phyloP scores from a whole-genome alignment of 2,329 filamentous ascomycete genomes.

The Hypoxylon sp. region DNA sequence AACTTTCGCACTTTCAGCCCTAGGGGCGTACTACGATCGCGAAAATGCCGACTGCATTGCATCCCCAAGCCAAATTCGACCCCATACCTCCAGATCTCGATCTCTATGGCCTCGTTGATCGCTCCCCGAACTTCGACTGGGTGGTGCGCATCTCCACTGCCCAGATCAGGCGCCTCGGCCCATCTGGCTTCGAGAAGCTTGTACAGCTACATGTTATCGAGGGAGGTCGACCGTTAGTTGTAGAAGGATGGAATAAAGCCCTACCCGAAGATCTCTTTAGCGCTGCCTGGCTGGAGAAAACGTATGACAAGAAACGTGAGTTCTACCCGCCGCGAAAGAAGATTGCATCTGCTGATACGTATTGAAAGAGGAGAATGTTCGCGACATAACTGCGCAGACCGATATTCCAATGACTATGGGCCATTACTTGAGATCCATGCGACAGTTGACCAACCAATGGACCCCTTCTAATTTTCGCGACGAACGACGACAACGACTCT shows the following conservation, averaged over 20 bases:
- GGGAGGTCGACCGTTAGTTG: slow-evolving; percentile 88
- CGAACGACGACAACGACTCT: slow-evolving; percentile 85
- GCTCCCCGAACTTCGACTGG: slow-evolving; percentile 88
- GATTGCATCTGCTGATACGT: slow-evolving; percentile 44
- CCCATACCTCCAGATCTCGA: slow-evolving; percentile 91
- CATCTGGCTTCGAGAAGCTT: slow-evolving; percentile 87
- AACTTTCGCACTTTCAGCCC: background rate
- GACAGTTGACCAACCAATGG: slow-evolving; percentile 86
- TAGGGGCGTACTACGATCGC: slow-evolving; percentile 15
- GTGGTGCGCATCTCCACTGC: slow-evolving; percentile 84
- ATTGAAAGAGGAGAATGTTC: slow-evolving; percentile 80
- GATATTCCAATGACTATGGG: slow-evolving; percentile 88
- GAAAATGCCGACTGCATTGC: slow-evolving; percentile 80
- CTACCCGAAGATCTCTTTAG: slow-evolving; percentile 86
- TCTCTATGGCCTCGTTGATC: slow-evolving; percentile 80
- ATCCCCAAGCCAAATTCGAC: slow-evolving; percentile 91
- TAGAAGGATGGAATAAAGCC: slow-evolving; percentile 86
- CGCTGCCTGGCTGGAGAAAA: slow-evolving; percentile 82
- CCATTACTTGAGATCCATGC: slow-evolving; percentile 92
- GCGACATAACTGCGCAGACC: slow-evolving; percentile 80
- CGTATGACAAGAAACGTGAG: slow-evolving; percentile 84
- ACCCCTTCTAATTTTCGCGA: slow-evolving; percentile 82
- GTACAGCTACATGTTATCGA: slow-evolving; percentile 86
- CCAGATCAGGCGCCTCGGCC: slow-evolving; percentile 82
- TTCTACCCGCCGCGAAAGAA: slow-evolving; percentile 19